Evolutionary conservation across 225 moss, liverwort and hornwort species (phyloP), one percentile per base, ranked within the genome.

Genomic region (Sphagnum tenellum): DNA sequence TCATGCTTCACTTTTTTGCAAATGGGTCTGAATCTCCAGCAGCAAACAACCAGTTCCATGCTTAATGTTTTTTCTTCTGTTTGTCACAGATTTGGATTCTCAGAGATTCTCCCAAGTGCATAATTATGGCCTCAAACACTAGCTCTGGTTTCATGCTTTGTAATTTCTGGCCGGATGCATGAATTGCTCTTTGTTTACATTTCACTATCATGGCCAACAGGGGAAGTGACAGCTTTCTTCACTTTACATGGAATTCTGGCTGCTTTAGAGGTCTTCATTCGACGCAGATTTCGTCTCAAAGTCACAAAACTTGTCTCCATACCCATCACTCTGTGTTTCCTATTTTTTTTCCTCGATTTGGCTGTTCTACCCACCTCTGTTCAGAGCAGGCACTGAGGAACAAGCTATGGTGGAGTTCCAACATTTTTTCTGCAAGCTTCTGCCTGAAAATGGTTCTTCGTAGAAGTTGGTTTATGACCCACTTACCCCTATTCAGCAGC

Each of bases 161-260:
- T 78, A 3, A 81, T 78, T 4, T 94, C 94, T 5, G 89, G 91
- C 5, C 58, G 89, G 60, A 81, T 83, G 94, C 91, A 94, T 50
- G 91, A 91, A 63, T 67, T 91, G 11, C 86, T 94, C 50, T 86
- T 87, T 59, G 77, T 85, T 66, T 87, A 84, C 71, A 70, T 84
- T 60, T 82, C 74, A 51, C 64, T 3, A 71, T 75, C 61, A n/a
- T 63, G 60, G 7, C 80, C 91, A 44, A 76, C 77, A 0, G 83
- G 87, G 85, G 69, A 91, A 69, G 81, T 77, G 47, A 88, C 91
- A 4, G 59, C 67, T 62, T 94, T 86, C 59, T 94, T 94, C 72
- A 5, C 76, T 12, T 51, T 91, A 2, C 79, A 91, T 46, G 91
- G 94, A 50, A 66, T 52, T 57, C 87, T 76, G 5, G 50, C 77